These are phyloP conservation scores for Malus hybrid DNA, from an alignment of 331 rosid species.

Conservation along the genomic window DNA sequence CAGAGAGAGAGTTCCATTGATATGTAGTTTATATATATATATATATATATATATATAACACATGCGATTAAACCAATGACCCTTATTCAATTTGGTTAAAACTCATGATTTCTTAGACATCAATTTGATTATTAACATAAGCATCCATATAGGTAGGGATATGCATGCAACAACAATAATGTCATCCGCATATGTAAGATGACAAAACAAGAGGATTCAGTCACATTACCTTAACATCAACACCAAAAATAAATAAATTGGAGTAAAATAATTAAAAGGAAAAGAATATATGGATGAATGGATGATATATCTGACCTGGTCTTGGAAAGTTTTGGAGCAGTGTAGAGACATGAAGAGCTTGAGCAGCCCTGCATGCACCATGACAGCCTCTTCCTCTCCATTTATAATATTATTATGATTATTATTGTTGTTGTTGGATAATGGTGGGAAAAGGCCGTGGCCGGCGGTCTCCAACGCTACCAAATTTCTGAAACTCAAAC, in stretches of 20 bases:
- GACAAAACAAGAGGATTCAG: too few relatives aligned
- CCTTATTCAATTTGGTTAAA: too few relatives aligned
- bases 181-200: too few relatives aligned
- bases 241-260: not conserved
- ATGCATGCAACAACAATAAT: too few relatives aligned
- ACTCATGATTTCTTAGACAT: too few relatives aligned
- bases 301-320: constrained; percentile 37
- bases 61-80: too few relatives aligned
- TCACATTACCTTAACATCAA: too few relatives aligned
- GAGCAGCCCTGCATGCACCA: constrained; percentile 54
- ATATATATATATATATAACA: too few relatives aligned
- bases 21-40: too few relatives aligned
- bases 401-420: not conserved
- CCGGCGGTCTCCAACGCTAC: constrained; percentile 29
- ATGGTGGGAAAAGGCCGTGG: constrained; percentile 19
- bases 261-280: not conserved
- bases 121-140: too few relatives aligned
- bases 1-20: too few relatives aligned
- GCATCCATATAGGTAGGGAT: too few relatives aligned
- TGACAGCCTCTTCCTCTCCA: constrained; percentile 31
- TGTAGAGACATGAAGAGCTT: constrained; percentile 26
- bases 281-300: not conserved
- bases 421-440: constrained; percentile 15
- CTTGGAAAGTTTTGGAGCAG: constrained; percentile 6
- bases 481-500: constrained; percentile 19